Evolutionary conservation across 805 yeast genomes (phyloP).

Genomic region (Spencermartinsiella europaea): DNA sequence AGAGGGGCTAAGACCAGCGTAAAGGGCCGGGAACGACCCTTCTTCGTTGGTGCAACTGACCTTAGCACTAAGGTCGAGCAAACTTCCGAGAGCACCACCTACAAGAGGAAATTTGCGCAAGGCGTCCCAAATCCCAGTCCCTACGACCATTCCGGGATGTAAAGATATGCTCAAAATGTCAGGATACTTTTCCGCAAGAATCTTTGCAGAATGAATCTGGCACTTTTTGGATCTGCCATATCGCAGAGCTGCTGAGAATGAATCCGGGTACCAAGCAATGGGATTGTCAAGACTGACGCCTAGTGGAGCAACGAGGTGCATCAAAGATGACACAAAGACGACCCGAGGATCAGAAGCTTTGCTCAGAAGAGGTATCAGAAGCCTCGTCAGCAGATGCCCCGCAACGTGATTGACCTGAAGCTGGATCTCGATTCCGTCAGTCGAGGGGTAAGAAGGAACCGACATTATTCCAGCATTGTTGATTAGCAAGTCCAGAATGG

Average conservation of each 20-base stretch:
- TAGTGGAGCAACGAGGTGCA: constrained; percentile 50
- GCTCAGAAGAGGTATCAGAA: constrained; percentile 50
- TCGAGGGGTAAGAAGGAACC: constrained; percentile 56
- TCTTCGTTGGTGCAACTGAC: constrained; percentile 70
- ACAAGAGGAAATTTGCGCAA: constrained; percentile 74
- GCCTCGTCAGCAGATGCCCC: constrained; percentile 63
- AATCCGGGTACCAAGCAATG: constrained; percentile 57
- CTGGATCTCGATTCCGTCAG: constrained; percentile 72
- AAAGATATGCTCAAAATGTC: constrained; percentile 58
- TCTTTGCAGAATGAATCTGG: constrained; percentile 66
- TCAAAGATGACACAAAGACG: constrained; percentile 59
- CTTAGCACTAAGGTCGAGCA: constrained; percentile 61
- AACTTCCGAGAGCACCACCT: constrained; percentile 71
- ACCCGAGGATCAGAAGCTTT: constrained; percentile 44
- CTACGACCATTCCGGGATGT: constrained; percentile 86
- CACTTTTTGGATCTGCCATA: constrained; percentile 75
- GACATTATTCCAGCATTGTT: constrained; percentile 83
- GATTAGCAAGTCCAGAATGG: constrained; percentile 46
- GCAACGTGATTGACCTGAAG: constrained; percentile 73
- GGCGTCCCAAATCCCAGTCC: constrained; percentile 66
- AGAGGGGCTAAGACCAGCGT: constrained; percentile 53
- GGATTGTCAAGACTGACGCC: constrained; percentile 45
- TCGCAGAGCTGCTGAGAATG: constrained; percentile 70
- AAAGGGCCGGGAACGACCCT: constrained; percentile 61
- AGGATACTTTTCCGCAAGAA: constrained; percentile 62